Percentiles rank a stretch among this genome's conserved stretches.
Evolutionary conservation across 805 yeast species (phyloP).

Genomic region (Monosporozyma aquatica): DNA sequence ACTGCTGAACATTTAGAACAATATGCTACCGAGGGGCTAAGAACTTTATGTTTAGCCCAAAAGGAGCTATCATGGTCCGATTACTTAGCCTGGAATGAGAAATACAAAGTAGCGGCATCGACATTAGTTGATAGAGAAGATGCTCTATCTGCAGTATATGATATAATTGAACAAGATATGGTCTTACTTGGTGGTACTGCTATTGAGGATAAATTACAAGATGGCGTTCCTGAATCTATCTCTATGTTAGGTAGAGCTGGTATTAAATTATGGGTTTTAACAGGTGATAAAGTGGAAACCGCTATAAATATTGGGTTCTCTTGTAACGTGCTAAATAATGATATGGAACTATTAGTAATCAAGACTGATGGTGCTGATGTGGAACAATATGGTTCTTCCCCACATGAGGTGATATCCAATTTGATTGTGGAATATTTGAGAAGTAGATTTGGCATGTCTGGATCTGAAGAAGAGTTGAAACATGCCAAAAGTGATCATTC

Average conservation of each 20-base stretch:
- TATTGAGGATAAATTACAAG: slow-evolving; percentile 77
- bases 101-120: slow-evolving; percentile 57
- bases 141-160: slow-evolving; percentile 64
- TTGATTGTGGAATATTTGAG: slow-evolving; percentile 45
- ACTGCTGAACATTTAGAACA: slow-evolving; percentile 72
- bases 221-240: slow-evolving; percentile 81
- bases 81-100: slow-evolving; percentile 53
- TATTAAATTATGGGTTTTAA: slow-evolving; percentile 76
- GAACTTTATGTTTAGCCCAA: slow-evolving; percentile 76
- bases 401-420: slow-evolving; percentile 35
- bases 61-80: slow-evolving; percentile 54
- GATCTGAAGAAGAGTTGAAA: slow-evolving; percentile 48
- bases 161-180: slow-evolving; percentile 58
- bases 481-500: slow-evolving; percentile 49
- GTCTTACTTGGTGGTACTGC: slow-evolving; percentile 76
- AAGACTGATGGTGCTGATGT: slow-evolving; percentile 42
- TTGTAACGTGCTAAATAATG: slow-evolving; percentile 65
- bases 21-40: slow-evolving; percentile 74
- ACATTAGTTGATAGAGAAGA: slow-evolving; percentile 58
- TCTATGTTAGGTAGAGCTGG: slow-evolving; percentile 65
- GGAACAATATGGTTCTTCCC: slow-evolving; percentile 34
- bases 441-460: slow-evolving; percentile 52
- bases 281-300: slow-evolving; percentile 85
- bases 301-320: slow-evolving; percentile 85
- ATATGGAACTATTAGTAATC: slow-evolving; percentile 65